phyloP scores from a whole-genome alignment of 2,329 filamentous ascomycete species.

The Fusarium sp. region DNA sequence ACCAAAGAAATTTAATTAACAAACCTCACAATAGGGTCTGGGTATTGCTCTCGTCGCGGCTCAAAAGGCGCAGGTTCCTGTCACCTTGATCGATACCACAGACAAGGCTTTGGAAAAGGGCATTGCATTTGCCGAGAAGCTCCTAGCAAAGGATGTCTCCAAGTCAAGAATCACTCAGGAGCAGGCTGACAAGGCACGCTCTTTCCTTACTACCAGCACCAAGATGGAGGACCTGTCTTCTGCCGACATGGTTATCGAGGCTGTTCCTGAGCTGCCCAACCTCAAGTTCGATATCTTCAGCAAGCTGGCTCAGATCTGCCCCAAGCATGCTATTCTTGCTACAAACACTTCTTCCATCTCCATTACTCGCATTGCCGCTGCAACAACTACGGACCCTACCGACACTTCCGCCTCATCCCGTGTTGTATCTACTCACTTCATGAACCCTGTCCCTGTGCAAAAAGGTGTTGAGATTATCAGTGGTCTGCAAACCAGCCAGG shows the following conservation, averaged over 20 bases:
- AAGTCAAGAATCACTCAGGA: conserved; percentile 88
- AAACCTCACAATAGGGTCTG: conserved; percentile 71
- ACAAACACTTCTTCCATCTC: conserved; percentile 99
- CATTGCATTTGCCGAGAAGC: conserved; percentile 90
- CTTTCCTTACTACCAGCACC: conserved; percentile 75
- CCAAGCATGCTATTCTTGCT: conserved; percentile 87
- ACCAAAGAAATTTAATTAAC: conserved; percentile 25
- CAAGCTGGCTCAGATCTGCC: conserved; percentile 82
- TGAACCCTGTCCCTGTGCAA: conserved; percentile 98
- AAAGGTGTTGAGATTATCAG: conserved; percentile 98
- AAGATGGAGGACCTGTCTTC: conserved; percentile 79
- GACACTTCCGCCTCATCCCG: conserved; percentile 85
- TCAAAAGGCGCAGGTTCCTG: conserved; percentile 82
- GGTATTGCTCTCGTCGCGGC: conserved; percentile 96
- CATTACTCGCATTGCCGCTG: conserved; percentile 93
- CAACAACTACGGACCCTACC: conserved; percentile 80
- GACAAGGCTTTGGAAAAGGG: conserved; percentile 89
- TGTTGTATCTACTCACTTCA: conserved; percentile 96
- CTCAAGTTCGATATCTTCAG: conserved; percentile 91
- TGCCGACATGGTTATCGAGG: conserved; percentile 98
- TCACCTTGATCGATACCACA: conserved; percentile 86
- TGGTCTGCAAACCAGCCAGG: conserved; percentile 87
- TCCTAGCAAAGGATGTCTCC: conserved; percentile 90
- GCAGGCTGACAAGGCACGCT: conserved; percentile 78
- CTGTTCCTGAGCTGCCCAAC: conserved; percentile 89